phyloP scores from a whole-genome alignment of 257 asterid species.

The Ilex aquifolium region DNA sequence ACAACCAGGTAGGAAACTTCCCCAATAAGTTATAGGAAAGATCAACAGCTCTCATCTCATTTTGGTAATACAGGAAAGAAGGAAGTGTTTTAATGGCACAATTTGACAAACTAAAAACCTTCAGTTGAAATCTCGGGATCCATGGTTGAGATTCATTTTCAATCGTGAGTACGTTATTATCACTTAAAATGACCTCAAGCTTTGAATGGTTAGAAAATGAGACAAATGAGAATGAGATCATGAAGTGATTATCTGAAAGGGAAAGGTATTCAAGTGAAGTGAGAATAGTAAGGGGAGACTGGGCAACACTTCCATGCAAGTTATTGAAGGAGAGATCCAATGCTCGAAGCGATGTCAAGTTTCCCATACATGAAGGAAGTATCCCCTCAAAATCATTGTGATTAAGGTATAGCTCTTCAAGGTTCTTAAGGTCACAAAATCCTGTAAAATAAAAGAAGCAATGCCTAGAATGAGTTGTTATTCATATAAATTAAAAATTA shows the following conservation, averaged over 20 bases:
- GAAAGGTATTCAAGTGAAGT: conserved; percentile 8
- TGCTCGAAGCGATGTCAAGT: too few species aligned
- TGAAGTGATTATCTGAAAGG: neutral
- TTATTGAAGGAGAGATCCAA: too few species aligned
- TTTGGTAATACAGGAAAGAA: conserved; percentile 4
- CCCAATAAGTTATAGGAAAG: conserved; percentile 1
- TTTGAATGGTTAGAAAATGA: conserved; percentile 12
- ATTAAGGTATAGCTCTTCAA: too few species aligned
- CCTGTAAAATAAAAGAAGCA: conserved; percentile 9
- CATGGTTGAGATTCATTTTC: neutral
- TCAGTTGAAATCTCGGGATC: conserved; percentile 5
- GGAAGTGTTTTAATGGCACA: neutral
- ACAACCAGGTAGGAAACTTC: conserved; percentile 14
- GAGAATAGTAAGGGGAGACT: too few species aligned
- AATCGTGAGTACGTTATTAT: neutral
- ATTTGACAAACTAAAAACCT: neutral
- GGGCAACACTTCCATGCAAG: too few species aligned
- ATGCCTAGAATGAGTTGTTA: too few species aligned
- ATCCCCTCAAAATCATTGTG: too few species aligned
- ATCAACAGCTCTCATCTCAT: neutral
- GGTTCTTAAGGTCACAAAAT: too few species aligned
- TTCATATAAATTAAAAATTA: too few species aligned
- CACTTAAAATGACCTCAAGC: neutral
- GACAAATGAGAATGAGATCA: conserved; percentile 1
- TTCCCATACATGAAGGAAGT: too few species aligned